Evolutionary conservation across 2,329 filamentous ascomycete species (phyloP).

Genomic region (Rhinocladiella similis): DNA sequence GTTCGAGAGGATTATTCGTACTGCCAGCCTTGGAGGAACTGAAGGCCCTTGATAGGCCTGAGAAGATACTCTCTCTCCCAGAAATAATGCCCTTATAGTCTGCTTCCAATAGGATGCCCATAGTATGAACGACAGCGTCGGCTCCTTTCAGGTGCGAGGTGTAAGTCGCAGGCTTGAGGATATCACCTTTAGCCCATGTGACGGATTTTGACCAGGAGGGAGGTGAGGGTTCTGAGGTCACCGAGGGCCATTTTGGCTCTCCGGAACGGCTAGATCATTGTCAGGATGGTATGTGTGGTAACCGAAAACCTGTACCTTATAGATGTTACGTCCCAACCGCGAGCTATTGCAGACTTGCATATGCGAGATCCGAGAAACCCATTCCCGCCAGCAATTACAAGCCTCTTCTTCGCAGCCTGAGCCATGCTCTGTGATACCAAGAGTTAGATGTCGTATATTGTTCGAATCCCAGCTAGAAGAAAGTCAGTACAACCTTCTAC

Average conservation of each 20-base stretch:
- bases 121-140: conserved; percentile 85
- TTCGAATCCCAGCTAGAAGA: not conserved
- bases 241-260: conserved; percentile 77
- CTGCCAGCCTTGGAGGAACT: conserved; percentile 60
- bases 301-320: conserved; percentile 65
- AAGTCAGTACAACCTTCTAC: not conserved
- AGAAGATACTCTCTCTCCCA: conserved; percentile 78
- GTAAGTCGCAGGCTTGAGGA: conserved; percentile 81
- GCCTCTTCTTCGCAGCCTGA: conserved; percentile 62
- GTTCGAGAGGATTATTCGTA: conserved; percentile 69
- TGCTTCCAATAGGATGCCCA: conserved; percentile 94
- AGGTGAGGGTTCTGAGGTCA: conserved; percentile 69
- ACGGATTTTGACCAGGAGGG: conserved; percentile 82
- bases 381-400: conserved; percentile 91
- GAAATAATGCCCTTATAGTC: conserved; percentile 94
- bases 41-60: conserved; percentile 78
- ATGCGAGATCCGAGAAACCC: conserved; percentile 85
- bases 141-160: conserved; percentile 71
- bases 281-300: conserved; percentile 12
- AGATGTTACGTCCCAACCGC: conserved; percentile 90
- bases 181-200: conserved; percentile 83
- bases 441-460: too few species aligned
- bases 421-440: conserved; percentile 6
- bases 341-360: conserved; percentile 81
- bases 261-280: conserved; percentile 73